A percentile compares a stretch with the other conserved stretches of the same genome.
Evolutionary conservation across 1,139 yeast species (phyloP).

Genomic region (Sugiyamaella neomexicana): DNA sequence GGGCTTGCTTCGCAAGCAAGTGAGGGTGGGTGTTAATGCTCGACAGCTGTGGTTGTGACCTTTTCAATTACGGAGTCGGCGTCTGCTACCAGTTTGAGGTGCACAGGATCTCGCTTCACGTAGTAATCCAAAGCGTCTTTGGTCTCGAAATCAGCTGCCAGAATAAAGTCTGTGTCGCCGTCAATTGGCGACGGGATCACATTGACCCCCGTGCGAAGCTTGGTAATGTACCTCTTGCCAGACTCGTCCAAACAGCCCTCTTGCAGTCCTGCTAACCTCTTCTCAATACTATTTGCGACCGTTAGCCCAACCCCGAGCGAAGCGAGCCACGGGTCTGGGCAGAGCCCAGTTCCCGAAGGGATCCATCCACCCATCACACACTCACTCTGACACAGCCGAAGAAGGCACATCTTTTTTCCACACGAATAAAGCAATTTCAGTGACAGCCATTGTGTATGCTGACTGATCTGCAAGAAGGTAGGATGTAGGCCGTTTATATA

Average conservation of each 20-base stretch:
- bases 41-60: slow-evolving; percentile 13
- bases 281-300: neutral
- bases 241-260: slow-evolving; percentile 11
- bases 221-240: slow-evolving; percentile 6
- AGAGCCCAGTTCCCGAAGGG: neutral
- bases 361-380: neutral
- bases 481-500: neutral
- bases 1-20: neutral
- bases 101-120: slow-evolving; percentile 10
- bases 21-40: neutral
- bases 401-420: slow-evolving; percentile 10
- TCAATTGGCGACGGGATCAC: slow-evolving; percentile 15
- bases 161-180: slow-evolving; percentile 9
- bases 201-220: slow-evolving; percentile 15
- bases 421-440: slow-evolving; percentile 13
- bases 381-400: slow-evolving; percentile 5
- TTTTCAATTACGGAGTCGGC: neutral
- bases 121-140: slow-evolving; percentile 11
- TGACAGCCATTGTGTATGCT: slow-evolving; percentile 35
- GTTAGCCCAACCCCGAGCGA: neutral
- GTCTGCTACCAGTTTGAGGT: slow-evolving; percentile 1
- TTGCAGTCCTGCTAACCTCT: slow-evolving; percentile 1
- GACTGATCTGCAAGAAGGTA: no score
- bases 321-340: neutral
- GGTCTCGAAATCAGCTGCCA: slow-evolving; percentile 10